Base-by-base conservation (phyloP, 495 filamentous ascomycete genomes). In the Wilcoxina mikolae region DNA sequence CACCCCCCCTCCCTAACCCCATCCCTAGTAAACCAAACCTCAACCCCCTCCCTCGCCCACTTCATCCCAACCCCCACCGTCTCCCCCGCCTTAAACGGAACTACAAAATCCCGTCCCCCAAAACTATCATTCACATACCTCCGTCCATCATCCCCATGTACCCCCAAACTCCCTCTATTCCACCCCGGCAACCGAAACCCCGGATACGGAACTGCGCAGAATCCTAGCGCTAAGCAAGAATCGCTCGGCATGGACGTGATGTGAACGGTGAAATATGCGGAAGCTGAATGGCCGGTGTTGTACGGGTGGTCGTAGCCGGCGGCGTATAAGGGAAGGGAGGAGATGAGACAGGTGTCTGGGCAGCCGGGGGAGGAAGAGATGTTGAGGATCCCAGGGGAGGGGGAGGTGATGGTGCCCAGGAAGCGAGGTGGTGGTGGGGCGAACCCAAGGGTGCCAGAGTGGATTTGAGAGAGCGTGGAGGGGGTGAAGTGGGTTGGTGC, bases 81-180 rank as follows among this genome's bases (percentile, higher is more conserved):
- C 44, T 82, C 76, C 3, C 76, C 79, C 3, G 59, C 58, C 2
- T 61, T 53, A 58, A 84, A 78, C 1, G 75, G 59, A 22, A n/a
- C 47, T 0, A 76, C 77, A 64, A 95, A 94, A 52, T 81, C 73
- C 57, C 77, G 79, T 2, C 90, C 90, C 22, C 90, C 90, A 73
- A 75, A 87, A 1, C 77, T 76, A 63, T 95, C 85, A 70, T 95
- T 93, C 56, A 91, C 74, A 66, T 85, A 96, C 58, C 78, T 75
- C 60, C 84, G 79, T 10, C 90, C 90, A 67, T 96, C 90, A 65
- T 96, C 90, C 2, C 84, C 83, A 60, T 94, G 91, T 10, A 95
- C 81, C 4, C 76, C 90, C n/a, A 95, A 62, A 43, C 81, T 84
- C 1, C 78, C 88, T 26, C 89, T 73, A 64, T 96, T 82, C 90